phyloP scores from a whole-genome alignment of 2,329 filamentous ascomycete species.

The Acrocalymma vagum region DNA sequence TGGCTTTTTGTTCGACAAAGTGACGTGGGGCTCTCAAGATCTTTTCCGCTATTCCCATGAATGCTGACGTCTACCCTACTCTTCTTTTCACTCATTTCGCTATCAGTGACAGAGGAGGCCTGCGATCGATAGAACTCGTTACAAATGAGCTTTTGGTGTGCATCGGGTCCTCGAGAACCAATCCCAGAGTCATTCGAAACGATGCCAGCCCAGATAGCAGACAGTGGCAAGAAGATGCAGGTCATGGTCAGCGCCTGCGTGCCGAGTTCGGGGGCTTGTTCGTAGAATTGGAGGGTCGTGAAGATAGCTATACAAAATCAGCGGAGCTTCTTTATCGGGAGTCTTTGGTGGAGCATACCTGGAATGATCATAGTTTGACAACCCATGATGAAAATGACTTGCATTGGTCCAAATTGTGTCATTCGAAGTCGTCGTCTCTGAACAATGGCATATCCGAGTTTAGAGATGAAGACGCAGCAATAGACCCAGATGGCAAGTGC shows the following conservation, averaged over 20 bases:
- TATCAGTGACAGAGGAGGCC: conserved; percentile 8
- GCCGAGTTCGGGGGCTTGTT: conserved; percentile 61
- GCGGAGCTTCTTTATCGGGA: conserved; percentile 12
- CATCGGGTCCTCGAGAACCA: conserved; percentile 27
- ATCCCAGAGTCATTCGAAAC: conserved; percentile 30
- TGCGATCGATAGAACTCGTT: conserved; percentile 29
- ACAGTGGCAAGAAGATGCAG: conserved; percentile 70
- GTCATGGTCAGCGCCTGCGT: conserved; percentile 66
- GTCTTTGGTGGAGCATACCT: conserved; percentile 49
- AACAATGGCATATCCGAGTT: conserved; percentile 66
- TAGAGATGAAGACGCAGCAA: conserved; percentile 67
- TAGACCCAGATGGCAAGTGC: conserved; percentile 69
- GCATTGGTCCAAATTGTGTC: conserved; percentile 69
- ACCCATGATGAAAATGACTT: conserved; percentile 73
- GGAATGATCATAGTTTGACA: conserved; percentile 73
- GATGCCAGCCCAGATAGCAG: conserved; percentile 69
- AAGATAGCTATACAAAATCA: conserved; percentile 63
- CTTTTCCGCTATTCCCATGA: conserved; percentile 23
- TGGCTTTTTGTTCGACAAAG: conserved; percentile 12
- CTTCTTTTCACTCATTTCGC: conserved; percentile 24
- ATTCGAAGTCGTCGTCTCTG: conserved; percentile 66
- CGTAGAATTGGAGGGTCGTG: conserved; percentile 64
- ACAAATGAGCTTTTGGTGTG: conserved; percentile 36
- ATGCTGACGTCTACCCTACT: conserved; percentile 25
- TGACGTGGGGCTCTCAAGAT: conserved; percentile 18